Base-by-base conservation (phyloP, 2,329 filamentous ascomycete genomes). In the Amesomyces nigricolor region DNA sequence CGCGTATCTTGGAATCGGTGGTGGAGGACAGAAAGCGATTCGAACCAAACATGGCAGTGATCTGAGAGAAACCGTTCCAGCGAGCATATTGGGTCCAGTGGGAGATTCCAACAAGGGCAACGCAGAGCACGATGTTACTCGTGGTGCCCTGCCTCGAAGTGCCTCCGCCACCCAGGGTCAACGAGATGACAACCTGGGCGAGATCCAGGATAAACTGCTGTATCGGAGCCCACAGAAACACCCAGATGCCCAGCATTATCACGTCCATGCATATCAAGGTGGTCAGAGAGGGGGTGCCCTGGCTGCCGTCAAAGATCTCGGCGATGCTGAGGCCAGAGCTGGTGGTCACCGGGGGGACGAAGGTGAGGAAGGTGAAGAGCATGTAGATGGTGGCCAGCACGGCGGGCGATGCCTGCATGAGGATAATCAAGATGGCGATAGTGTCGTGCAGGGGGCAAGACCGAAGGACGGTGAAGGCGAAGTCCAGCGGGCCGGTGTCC, bases 401-500 rank as follows among this genome's bases (percentile, higher is more conserved):
- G 66, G 92, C 86, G 19, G 91, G 89, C 30, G 92, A 91, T 9
- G 96, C 83, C 69, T 95, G 91, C 72, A 96, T 88, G 63, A 97
- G 82, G 65, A 96, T 88, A 73, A 96, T 96, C 70, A 97, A 84
- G 67, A 97, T 96, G 69, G 92, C 91, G 73, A 96, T 89, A 58
- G 92, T 96, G 74, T 97, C 92, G 74, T 90, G 88, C 68, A 96
- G 84, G 52, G 92, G 92, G 66, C 91, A 92, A 51, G 91, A 90
- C 66, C 85, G 85, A 69, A 97, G 82, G 65, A 97, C 92, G 53
- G 91, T 96, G 63, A 89, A 82, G 61, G 88, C 87, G 62, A 95
- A 78, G 65, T 88, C 85, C 63, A 95, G 74, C 47, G 88, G 83
- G 57, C 87, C 87, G 53, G 84, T 77, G 68, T 87, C 83, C 63